A percentile compares a stretch with the other conserved stretches of the same genome.
These are phyloP conservation scores for Leucocoprinus sp. DNA, from an alignment of 768 basidiomycete genomes.

Conservation along the genomic window DNA sequence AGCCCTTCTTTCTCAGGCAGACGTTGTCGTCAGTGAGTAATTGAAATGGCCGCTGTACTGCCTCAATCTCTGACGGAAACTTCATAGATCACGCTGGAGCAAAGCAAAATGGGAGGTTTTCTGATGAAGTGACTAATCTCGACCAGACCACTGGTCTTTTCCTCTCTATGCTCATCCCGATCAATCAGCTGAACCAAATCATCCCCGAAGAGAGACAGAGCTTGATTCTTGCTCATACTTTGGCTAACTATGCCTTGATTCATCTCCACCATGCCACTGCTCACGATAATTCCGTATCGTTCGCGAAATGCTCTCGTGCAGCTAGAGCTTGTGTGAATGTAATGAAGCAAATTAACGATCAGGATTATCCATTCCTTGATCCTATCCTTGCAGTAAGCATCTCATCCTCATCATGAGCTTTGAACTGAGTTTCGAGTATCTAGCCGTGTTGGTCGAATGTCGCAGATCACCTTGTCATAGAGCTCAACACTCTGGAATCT, in stretches of 20 bases:
- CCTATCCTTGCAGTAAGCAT: constrained; percentile 63
- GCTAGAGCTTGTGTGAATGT: constrained; percentile 53
- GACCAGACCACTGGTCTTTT: constrained; percentile 62
- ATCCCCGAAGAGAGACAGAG: constrained; percentile 51
- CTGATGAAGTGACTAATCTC: constrained; percentile 50
- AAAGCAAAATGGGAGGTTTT: constrained; percentile 38
- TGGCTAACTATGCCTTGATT: constrained; percentile 59
- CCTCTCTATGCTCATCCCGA: constrained; percentile 51
- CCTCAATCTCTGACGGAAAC: constrained; percentile 1
- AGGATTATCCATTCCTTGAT: constrained; percentile 67
- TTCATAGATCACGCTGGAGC: constrained; percentile 22
- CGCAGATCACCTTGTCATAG: constrained; percentile 58
- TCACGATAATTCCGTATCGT: constrained; percentile 48
- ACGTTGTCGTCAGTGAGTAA: constrained; percentile 49
- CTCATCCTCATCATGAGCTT: constrained; percentile 6
- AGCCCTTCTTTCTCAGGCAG: constrained; percentile 64
- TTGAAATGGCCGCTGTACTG: background rate
- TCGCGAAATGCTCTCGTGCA: constrained; percentile 60
- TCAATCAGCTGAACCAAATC: constrained; percentile 53
- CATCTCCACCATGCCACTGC: constrained; percentile 58
- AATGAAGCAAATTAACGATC: constrained; percentile 53
- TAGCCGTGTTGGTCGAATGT: constrained; percentile 69
- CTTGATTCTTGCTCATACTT: constrained; percentile 53
- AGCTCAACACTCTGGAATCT: constrained; percentile 54
- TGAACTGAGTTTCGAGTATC: constrained; percentile 4